Base-by-base conservation (phyloP, 2,329 filamentous ascomycete genomes). In the Diplodia mutila region DNA sequence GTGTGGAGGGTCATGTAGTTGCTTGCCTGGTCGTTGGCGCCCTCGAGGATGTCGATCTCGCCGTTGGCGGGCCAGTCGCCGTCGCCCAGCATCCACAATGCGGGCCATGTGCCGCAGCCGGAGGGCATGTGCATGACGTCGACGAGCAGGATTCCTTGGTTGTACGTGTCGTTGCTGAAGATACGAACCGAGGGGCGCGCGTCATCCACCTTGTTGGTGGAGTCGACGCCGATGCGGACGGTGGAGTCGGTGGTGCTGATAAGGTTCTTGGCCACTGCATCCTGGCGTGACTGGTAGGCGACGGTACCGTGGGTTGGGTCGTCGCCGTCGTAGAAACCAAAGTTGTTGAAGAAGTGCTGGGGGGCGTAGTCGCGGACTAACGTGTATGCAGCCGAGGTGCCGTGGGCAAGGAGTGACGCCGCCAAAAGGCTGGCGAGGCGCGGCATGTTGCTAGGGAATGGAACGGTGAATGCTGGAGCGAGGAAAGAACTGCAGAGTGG, bases 261-360 rank as follows among this genome's bases (percentile, higher is more conserved):
- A 21, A 66, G 37, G 29, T 52, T 25, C 29, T 29, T 51, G 53
- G 25, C 29, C 7, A 12, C 23, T 2, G 64, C 64, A 32, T 23
- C 53, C 42, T 66, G 46, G 53, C 52, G 64, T 14, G 64, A 57
- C 54, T 82, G 76, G 70, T 81, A 83, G 65, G 80, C 71, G 18
- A 79, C 73, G 48, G 80, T 79, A 8, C 81, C 80, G 57, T 80
- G 72, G 2, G 83, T 84, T 0, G 82, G 83, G 68, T 84, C 83
- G 71, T 57, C 59, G 54, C 72, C 63, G 9, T 46, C 42, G 72
- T 79, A 83, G 69, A 82, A 80, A 46, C 79, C 75, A 71, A 84
- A 84, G 34, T 71, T 72, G 69, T 79, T 74, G 70, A 83, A 84
- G 75, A 84, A 84, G 61, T 76, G 77, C 4, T 74, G 73, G 73